Evolutionary conservation across 139 green algal species (phyloP), one percentile per base, ranked within the genome.

Genomic region (Ettlia oleoabundans): DNA sequence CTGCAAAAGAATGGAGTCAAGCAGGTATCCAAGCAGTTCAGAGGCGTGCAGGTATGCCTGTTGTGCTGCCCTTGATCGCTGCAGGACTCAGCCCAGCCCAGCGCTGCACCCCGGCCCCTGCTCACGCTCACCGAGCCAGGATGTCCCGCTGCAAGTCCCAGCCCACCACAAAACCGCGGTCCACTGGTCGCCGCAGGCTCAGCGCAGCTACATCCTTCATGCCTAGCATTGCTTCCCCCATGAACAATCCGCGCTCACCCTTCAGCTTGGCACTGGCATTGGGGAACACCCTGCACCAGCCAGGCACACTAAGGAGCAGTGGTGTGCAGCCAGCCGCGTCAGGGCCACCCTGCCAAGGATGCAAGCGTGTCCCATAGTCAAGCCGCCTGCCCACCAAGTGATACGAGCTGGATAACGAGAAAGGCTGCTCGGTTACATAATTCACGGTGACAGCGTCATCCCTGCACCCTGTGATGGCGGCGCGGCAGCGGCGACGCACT

Each of bases 121-220:
- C n/a, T n/a, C n/a, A n/a, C 33, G 7, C 72, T 51, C 62, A 78
- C 61, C 87, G 87, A 4, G 53, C 58, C 93, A 92, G 96, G 72
- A 98, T 95, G 28, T 97, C 93, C 1, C 85, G 76, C 90, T 98
- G 83, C 67, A 97, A 64, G 8, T 97, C 92, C 86, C 86, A 93
- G 68, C 92, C 94, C 15, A 97, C 90, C n/a, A 97, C 72, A 78
- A 95, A 97, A 21, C 95, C 95, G 47, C 93, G 88, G 83, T 98
- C 94, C 58, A 95, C 74, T 28, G 94, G 94, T 4, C 94, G 82
- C 5, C 89, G 82, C 35, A 97, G 28, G 8, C 40, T 83, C 30
- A 98, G 76, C 3, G 89, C 88, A 0, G 89, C 92, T 1, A 97
- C 82, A 80, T 98, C 94, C 21, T 88, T 86, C 24, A 67, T 71